Percentiles rank a stretch among this genome's conserved stretches.
These are phyloP conservation scores for Rutstroemia sp. DNA, from an alignment of 2,329 filamentous ascomycete species.

Conservation along the genomic window DNA sequence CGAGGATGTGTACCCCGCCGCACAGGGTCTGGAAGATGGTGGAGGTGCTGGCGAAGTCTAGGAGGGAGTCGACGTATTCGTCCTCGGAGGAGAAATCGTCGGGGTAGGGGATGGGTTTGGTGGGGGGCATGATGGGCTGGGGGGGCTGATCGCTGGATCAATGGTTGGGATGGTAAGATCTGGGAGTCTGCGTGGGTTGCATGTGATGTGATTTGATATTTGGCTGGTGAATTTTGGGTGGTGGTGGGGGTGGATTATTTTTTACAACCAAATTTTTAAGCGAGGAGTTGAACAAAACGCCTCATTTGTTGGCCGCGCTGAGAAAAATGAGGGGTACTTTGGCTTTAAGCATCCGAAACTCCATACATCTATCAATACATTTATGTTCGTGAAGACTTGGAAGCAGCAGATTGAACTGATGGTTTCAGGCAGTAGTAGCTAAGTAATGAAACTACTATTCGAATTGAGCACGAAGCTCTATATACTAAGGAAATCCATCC, in stretches of 20 bases:
- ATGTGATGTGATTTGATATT: not conserved
- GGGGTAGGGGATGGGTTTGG: constrained; percentile 22
- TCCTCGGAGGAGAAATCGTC: constrained; percentile 58
- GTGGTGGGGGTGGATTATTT: not conserved
- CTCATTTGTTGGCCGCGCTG: no score
- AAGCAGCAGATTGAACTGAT: no score
- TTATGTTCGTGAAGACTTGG: no score
- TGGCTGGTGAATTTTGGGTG: no score
- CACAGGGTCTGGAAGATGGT: constrained; percentile 81
- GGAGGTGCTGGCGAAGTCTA: constrained; percentile 68
- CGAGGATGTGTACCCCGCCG: constrained; percentile 92
- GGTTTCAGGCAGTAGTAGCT: no score
- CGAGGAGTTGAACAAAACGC: not conserved
- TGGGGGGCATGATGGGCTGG: constrained; percentile 20
- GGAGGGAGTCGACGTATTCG: constrained; percentile 69
- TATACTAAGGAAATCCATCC: no score
- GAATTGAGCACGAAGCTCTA: no score
- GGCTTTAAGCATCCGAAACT: no score
- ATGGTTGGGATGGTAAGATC: not conserved
- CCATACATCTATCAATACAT: no score
- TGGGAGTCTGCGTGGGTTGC: not conserved
- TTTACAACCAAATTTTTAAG: constrained; percentile 1
- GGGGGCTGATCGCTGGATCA: not conserved
- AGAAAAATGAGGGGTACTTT: no score
- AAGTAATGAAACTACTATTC: no score